Evolutionary conservation across 768 basidiomycete genomes (phyloP).

Genomic region (Boletellus ananiceps): DNA sequence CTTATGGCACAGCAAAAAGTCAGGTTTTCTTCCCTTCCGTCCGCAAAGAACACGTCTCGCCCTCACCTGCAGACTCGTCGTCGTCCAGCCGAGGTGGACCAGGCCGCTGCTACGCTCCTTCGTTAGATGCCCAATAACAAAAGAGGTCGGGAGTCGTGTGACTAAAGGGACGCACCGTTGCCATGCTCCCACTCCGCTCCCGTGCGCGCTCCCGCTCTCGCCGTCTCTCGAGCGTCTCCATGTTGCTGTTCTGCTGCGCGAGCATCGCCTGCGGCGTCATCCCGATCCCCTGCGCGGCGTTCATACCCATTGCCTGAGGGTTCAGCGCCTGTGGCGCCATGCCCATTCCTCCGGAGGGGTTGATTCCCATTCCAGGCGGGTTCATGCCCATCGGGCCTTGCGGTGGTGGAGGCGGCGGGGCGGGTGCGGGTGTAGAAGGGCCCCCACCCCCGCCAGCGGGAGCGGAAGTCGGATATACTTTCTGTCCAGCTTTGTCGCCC

Average conservation of each 20-base stretch:
- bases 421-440: conserved; percentile 19
- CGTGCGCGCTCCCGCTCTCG: conserved; percentile 56
- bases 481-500: conserved; percentile 72
- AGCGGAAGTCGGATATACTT: conserved; percentile 40
- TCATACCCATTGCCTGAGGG: conserved; percentile 22
- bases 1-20: conserved; percentile 22
- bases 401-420: conserved; percentile 28
- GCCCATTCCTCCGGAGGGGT: conserved; percentile 19
- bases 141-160: neutral
- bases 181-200: conserved; percentile 41
- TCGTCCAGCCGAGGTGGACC: conserved; percentile 40
- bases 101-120: conserved; percentile 23
- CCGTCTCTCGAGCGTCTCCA: conserved; percentile 66
- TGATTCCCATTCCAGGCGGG: conserved; percentile 24
- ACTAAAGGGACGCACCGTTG: conserved; percentile 31
- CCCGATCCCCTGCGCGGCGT: conserved; percentile 18
- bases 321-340: conserved; percentile 26
- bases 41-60: too few species aligned
- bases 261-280: conserved; percentile 56
- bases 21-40: too few species aligned
- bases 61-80: conserved; percentile 62
- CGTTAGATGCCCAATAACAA: neutral
- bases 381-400: conserved; percentile 25
- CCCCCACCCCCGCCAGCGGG: conserved; percentile 9
- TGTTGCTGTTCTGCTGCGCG: conserved; percentile 64